Base-by-base conservation (phyloP, 2,329 filamentous ascomycete species). In the Aulographum hederae region DNA sequence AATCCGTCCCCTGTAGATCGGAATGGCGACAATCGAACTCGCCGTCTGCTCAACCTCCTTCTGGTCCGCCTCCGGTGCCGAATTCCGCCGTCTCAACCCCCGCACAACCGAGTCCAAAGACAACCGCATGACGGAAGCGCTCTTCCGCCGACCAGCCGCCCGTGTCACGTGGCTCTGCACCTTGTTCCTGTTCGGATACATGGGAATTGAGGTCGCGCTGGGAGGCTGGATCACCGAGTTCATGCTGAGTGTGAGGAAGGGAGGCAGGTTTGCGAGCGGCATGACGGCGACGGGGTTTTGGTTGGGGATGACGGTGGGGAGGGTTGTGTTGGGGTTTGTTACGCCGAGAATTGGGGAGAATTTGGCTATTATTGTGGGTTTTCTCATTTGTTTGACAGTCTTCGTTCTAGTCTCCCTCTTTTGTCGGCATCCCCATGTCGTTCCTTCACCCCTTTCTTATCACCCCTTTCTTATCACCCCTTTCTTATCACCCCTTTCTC, bases 181-280 rank as follows among this genome's bases (percentile, higher is more conserved):
- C 2, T 37, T 77, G 2, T 91, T 91, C 47, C 56, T 91, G 11
- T 63, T 91, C 4, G 69, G 71, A 6, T 91, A 91, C 44, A 74
- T 86, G 1, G 82, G 82, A 3, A 65, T 69, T 4, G 82, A 92
- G 52, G 76, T 82, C 37, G 71, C 69, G 1, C 57, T 84, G 2
- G 75, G 76, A 14, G 80, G 80, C 12, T 89, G 80, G 80, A 75
- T 91, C 38, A 74, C 81, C 30, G 75, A 74, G 1, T 91, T 92
- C 48, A 91, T 92, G 79, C 70, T 85, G n/a, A 60, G 67, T 14
- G 73, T 84, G 16, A 68, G 84, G 11, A 51, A 74, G 23, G 79
- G 73, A 3, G 64, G 60, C 16, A 58, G 70, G 0, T 86, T 89
- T 44, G 63, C 72, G 2, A 73, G 76, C 20, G 81, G 81, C 3